Evolutionary conservation across 331 rosid genomes (phyloP), one percentile per base, ranked within the genome.

Genomic region (Ulmus americana): DNA sequence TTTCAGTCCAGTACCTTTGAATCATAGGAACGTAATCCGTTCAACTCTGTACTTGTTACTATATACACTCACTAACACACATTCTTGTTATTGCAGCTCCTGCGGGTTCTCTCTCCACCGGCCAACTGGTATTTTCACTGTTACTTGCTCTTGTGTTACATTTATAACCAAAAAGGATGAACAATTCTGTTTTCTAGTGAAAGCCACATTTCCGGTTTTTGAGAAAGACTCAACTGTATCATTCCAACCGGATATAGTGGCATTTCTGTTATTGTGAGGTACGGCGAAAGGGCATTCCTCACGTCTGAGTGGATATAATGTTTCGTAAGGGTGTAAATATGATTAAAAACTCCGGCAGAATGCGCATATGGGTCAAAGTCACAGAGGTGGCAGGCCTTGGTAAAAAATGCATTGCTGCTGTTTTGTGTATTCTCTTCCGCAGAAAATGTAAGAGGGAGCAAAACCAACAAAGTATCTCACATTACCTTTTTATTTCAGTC

Each of bases 341-440:
- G 64, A 81, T 88, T 62, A 76, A 79, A 82, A 69, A 75, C 69
- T 74, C 85, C 83, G 76, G 68, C 9, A 67, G 75, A 69, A 76
- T 76, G 87, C 79, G 55, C 85, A 72, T 76, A 75, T 82, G 60
- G 97, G 97, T 90, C 95, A 68, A 90, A 90, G 95, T 87, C 86
- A 79, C 77, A 64, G 67, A 52, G 74, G 84, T 83, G 97, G 88
- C 95, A 80, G 97, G 88, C 95, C 95, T 70, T 73, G 82, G 63
- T 78, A 66, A 74, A 65, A 75, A 68, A 71, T 80, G 87, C 96
- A 82, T 79, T 63, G 43, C 74, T 45, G 20, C 83, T 84, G 80
- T 80, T 76, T 77, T 80, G 86, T 86, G 81, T 72, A 70, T 66
- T 75, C 65, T 72, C 77, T 65, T 70, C 72, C 40, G 70, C 75